Evolutionary conservation across 2,329 filamentous ascomycete genomes (phyloP).

Genomic region (Alternaria sp.): DNA sequence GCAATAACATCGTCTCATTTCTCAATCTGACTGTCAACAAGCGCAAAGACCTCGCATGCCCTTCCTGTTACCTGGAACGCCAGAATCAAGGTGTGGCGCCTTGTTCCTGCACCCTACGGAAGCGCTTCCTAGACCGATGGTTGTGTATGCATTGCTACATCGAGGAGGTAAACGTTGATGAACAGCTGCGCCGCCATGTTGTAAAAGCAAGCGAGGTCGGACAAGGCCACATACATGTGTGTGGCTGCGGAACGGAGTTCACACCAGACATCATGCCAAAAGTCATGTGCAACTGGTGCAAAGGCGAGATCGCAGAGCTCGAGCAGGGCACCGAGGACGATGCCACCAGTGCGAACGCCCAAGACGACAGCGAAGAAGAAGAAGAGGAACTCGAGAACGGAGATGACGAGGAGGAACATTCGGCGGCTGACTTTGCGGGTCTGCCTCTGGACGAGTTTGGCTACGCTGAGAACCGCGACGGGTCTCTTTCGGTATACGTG

Average conservation of each 20-base stretch:
- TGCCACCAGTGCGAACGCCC: not conserved
- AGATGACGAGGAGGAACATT: conserved; percentile 6
- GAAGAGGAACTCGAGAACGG: not conserved
- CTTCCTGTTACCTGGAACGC: conserved; percentile 15
- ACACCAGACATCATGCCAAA: not conserved
- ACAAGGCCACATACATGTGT: conserved; percentile 1
- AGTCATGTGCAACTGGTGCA: conserved; percentile 17
- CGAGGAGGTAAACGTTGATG: not conserved
- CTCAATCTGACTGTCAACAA: not conserved
- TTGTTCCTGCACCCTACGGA: conserved; percentile 26
- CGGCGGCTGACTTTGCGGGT: conserved; percentile 4
- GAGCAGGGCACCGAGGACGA: not conserved
- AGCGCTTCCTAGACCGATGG: conserved; percentile 27
- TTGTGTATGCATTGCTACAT: conserved; percentile 21
- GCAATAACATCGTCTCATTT: conserved; percentile 7
- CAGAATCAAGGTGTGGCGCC: not conserved
- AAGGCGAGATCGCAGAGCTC: conserved; percentile 1
- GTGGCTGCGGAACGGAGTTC: conserved; percentile 8
- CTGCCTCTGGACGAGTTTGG: not conserved
- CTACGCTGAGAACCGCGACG: conserved; percentile 6
- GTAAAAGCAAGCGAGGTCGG: not conserved
- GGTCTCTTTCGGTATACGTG: conserved; percentile 3
- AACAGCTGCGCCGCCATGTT: not conserved
- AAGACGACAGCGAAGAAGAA: not conserved
- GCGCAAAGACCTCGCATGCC: conserved; percentile 20